A percentile compares a stretch with the other conserved stretches of the same genome.
Conservation (phyloP, 2,329 filamentous ascomycete species). For the Helminthosporium solani region DNA sequence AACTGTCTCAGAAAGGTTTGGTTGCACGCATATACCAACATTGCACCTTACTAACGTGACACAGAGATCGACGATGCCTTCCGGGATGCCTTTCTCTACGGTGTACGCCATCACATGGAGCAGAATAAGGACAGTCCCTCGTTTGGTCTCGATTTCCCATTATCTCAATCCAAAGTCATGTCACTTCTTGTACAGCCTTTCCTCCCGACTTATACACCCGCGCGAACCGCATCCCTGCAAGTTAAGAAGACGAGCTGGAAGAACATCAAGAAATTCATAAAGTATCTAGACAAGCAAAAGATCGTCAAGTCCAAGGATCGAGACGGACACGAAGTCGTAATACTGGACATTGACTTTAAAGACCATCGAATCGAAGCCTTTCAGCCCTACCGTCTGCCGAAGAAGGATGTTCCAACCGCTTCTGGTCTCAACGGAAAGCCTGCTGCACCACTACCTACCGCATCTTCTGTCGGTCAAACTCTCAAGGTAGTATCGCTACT, state of each 20-base stretch:
- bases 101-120: constrained; percentile 60
- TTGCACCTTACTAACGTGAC: constrained; percentile 8
- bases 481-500: constrained; percentile 56
- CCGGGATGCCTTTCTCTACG: constrained; percentile 63
- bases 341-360: constrained; percentile 65
- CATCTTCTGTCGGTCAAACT: constrained; percentile 49
- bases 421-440: constrained; percentile 42
- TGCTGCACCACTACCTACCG: constrained; percentile 42
- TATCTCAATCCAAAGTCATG: constrained; percentile 64
- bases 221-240: constrained; percentile 59
- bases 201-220: constrained; percentile 59
- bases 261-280: constrained; percentile 69
- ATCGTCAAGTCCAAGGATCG: constrained; percentile 67
- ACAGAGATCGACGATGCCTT: constrained; percentile 68
- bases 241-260: constrained; percentile 73
- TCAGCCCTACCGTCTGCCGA: constrained; percentile 62
- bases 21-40: neutral
- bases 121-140: constrained; percentile 54
- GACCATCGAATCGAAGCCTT: constrained; percentile 57
- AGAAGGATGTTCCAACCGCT: constrained; percentile 49
- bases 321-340: constrained; percentile 63
- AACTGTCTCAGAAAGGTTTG: constrained; percentile 59
- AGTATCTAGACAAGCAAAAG: constrained; percentile 63
- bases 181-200: constrained; percentile 66
- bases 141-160: constrained; percentile 61